These are phyloP conservation scores for Chalciporus pseudorubinellus DNA, from an alignment of 768 basidiomycete species.

Conservation along the genomic window DNA sequence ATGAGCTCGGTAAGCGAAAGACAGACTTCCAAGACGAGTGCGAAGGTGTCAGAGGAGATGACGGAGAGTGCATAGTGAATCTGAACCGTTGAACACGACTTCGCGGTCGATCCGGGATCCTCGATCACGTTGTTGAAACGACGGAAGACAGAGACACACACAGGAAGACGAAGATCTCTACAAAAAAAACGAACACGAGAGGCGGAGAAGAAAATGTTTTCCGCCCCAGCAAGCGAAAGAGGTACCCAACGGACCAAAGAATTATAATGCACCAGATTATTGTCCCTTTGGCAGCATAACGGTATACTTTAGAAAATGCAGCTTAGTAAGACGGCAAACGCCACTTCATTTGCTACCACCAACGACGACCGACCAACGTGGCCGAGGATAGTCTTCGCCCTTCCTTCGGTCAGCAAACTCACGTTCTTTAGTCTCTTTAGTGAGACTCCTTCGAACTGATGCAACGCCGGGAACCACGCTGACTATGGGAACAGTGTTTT, in stretches of 20 bases:
- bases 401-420: background rate
- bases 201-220: slow-evolving; percentile 9
- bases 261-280: slow-evolving; percentile 5
- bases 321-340: slow-evolving; percentile 33
- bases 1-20: slow-evolving; percentile 67
- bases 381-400: background rate
- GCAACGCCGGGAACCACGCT: no score
- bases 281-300: slow-evolving; percentile 16
- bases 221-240: slow-evolving; percentile 18
- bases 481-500: no score
- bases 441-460: no score
- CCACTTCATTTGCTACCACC: slow-evolving; percentile 16
- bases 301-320: slow-evolving; percentile 6
- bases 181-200: background rate
- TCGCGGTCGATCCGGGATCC: slow-evolving; percentile 25
- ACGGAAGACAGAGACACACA: background rate
- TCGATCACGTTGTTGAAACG: slow-evolving; percentile 15
- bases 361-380: background rate
- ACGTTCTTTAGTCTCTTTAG: background rate
- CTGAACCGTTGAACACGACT: background rate
- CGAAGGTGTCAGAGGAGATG: slow-evolving; percentile 26
- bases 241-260: background rate
- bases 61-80: slow-evolving; percentile 23
- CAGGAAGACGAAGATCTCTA: slow-evolving; percentile 7
- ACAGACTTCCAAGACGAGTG: slow-evolving; percentile 64